Percentiles rank a stretch among this genome's conserved stretches.
Evolutionary conservation across 805 yeast species (phyloP).

Genomic region (Candida ovalis): DNA sequence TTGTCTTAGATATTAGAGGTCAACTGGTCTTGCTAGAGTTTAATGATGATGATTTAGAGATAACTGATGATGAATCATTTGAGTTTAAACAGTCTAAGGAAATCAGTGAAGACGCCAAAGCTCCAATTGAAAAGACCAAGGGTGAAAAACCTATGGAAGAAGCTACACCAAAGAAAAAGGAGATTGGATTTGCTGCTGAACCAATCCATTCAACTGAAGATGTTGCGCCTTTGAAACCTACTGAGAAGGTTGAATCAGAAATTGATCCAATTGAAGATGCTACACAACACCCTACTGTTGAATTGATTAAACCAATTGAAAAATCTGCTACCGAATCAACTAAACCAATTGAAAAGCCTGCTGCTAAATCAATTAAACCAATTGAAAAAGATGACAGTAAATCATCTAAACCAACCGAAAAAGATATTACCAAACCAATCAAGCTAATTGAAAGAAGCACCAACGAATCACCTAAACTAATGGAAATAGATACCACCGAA

Average conservation of each 20-base stretch:
- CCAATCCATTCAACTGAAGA: too few species aligned
- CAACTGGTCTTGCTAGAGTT: conserved; percentile 34
- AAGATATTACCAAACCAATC: too few species aligned
- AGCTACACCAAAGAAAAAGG: too few species aligned
- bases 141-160: background rate
- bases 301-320: background rate
- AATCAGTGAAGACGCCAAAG: background rate
- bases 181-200: too few species aligned
- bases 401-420: background rate
- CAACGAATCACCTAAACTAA: too few species aligned
- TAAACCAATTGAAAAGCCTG: background rate
- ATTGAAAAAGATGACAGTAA: background rate
- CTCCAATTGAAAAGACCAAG: background rate
- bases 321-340: background rate
- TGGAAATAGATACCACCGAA: too few species aligned
- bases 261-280: background rate
- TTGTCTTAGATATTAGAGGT: conserved; percentile 70
- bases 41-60: conserved; percentile 9
- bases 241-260: background rate
- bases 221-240: too few species aligned
- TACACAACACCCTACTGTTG: background rate
- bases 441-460: too few species aligned
- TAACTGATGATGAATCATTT: conserved; percentile 8
- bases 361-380: background rate
- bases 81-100: background rate